Conservation (phyloP, 2,329 filamentous ascomycete species). For the Talaromyces sp. region DNA sequence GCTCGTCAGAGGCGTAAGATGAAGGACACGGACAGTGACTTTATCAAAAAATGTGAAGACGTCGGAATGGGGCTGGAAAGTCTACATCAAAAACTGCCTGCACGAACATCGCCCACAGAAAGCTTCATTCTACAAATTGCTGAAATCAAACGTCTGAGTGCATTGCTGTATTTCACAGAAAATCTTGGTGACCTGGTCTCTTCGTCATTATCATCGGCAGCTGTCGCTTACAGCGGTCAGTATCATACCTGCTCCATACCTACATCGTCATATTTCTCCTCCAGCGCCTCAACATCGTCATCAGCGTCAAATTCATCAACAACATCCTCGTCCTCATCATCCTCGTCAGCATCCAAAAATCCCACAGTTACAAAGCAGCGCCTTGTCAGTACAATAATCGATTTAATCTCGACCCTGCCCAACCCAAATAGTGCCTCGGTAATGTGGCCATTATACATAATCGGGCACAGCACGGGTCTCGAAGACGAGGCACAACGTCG, state of each 20-base stretch:
- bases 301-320: neutral
- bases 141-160: conserved; percentile 29
- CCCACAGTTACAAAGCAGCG: conserved; percentile 14
- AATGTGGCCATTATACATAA: conserved; percentile 26
- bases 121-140: conserved; percentile 26
- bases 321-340: neutral
- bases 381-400: conserved; percentile 22
- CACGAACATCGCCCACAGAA: conserved; percentile 19
- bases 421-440: conserved; percentile 23
- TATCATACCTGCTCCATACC: neutral
- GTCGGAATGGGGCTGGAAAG: conserved; percentile 15
- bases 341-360: neutral
- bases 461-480: conserved; percentile 25
- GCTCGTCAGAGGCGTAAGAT: conserved; percentile 17
- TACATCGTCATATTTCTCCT: neutral
- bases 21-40: conserved; percentile 4
- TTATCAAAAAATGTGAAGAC: conserved; percentile 15
- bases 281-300: neutral
- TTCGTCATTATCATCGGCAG: neutral
- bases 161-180: conserved; percentile 29
- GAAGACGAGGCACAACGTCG: conserved; percentile 27
- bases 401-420: conserved; percentile 21
- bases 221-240: neutral
- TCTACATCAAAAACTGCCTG: conserved; percentile 21
- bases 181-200: conserved; percentile 18